Conservation (phyloP, 148 eudicot genomes). For the Rhododendron simsii region DNA sequence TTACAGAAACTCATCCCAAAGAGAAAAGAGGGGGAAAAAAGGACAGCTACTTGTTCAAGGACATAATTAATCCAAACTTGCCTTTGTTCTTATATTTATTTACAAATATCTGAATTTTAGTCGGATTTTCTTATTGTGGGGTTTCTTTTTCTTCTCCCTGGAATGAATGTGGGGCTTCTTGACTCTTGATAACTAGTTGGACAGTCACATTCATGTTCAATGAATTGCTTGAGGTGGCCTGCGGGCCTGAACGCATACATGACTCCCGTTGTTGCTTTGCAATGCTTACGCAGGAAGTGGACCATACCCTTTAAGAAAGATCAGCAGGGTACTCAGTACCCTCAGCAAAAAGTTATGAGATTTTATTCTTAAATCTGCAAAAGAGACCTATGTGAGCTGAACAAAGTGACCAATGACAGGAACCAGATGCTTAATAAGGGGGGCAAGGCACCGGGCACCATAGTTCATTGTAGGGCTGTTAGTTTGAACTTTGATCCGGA, state of each 20-base stretch:
- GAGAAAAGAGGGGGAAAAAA: neutral
- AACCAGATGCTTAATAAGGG: neutral
- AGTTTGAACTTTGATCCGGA: neutral
- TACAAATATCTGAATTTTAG: neutral
- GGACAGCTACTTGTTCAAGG: neutral
- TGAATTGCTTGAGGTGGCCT: neutral
- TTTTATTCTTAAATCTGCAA: neutral
- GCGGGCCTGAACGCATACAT: neutral
- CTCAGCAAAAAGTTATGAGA: neutral
- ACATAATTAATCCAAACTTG: no score
- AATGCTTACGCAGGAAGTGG: neutral
- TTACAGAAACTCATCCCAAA: neutral
- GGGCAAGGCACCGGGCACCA: neutral
- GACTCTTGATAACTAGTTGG: neutral
- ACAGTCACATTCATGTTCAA: neutral
- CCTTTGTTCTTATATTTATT: no score
- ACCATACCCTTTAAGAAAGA: neutral
- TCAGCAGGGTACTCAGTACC: neutral
- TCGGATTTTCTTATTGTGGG: neutral
- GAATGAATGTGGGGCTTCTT: neutral
- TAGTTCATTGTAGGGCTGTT: neutral
- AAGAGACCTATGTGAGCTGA: neutral
- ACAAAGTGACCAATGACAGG: neutral
- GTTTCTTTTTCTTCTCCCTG: neutral
- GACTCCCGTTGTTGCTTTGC: neutral